A percentile compares a stretch with the other conserved stretches of the same genome.
phyloP scores from a whole-genome alignment of 1,284 basidiomycete genomes.

The Sparassis latifolia region DNA sequence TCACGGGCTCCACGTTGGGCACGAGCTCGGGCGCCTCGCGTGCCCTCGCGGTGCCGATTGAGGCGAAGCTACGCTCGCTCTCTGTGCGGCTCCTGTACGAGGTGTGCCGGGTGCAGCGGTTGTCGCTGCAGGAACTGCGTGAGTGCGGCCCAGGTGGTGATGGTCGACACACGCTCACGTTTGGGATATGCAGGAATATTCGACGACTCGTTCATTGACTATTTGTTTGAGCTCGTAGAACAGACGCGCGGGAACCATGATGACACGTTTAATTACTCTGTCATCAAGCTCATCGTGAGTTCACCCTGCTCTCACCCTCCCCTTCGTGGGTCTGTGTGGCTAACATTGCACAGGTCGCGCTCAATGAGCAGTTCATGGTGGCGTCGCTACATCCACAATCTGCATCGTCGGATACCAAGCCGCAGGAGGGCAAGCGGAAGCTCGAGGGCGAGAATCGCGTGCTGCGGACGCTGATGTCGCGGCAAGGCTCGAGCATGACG shows the following conservation, averaged over 20 bases:
- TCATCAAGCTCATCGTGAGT: conserved; percentile 87
- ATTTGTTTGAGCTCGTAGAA: conserved; percentile 92
- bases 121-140: conserved; percentile 73
- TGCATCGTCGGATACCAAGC: conserved; percentile 10
- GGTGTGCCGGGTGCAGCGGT: conserved; percentile 83
- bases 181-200: conserved; percentile 54
- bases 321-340: background rate
- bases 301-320: background rate
- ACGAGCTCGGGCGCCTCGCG: conserved; percentile 28
- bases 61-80: conserved; percentile 69
- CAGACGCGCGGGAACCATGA: conserved; percentile 84
- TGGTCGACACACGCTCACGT: background rate
- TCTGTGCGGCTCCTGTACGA: conserved; percentile 82
- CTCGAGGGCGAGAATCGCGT: conserved; percentile 67
- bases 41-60: conserved; percentile 60
- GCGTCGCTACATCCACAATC: conserved; percentile 38
- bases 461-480: conserved; percentile 75
- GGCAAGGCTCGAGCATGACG: conserved; percentile 82
- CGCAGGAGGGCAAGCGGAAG: conserved; percentile 14
- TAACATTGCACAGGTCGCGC: conserved; percentile 54
- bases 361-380: conserved; percentile 99
- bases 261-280: conserved; percentile 89
- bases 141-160: conserved; percentile 26
- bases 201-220: conserved; percentile 80
- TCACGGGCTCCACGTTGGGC: conserved; percentile 32